Base-by-base conservation (phyloP, 768 basidiomycete species). In the Xerocomellus amylosporus region DNA sequence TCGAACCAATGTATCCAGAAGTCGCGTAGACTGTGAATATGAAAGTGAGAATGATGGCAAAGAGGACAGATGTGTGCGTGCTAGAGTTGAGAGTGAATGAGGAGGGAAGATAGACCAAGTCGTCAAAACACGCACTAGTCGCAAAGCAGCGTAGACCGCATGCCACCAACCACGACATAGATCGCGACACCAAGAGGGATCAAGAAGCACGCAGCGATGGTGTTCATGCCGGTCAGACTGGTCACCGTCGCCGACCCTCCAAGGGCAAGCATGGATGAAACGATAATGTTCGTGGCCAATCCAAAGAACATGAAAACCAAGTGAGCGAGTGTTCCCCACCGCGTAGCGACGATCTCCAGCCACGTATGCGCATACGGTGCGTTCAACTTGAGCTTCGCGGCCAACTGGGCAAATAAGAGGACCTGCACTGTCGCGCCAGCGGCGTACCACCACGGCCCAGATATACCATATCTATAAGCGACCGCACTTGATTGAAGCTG, bases 401-500 rank as follows among this genome's bases (percentile, higher is more conserved):
- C 90, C 42, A 95, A 77, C 83, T 91, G 71, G 8, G 93, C 92
- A 64, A 98, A 97, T n/a, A 97, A 82, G 26, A 95, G 77, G 52
- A 97, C 85, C 66, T 92, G 91, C 24, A 93, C 84, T 0, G 87
- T 88, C 22, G 90, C 93, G n/a, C 92, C 93, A 33, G 88, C 83
- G 7, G 89, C 93, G 61, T 94, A 94, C 87, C 90, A 92, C 87
- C 88, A 93, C 0, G 90, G 90, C 0, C 91, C 92, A 5, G 83
- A 85, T 55, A 94, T 86, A 69, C 82, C 93, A 61, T 84, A 92
- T 64, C 87, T 86, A 70, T 95, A 97, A 0, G 86, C 90, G 8
- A 91, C 84, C 0, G 90, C 88, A 51, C 87, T 89, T 30, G 85
- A 87, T 80, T 92, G 89, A 2, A 92, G 75, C 82, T 83, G 46